Conservation (phyloP, 352 stramenopile species). For the Phytophthora palmivora region DNA sequence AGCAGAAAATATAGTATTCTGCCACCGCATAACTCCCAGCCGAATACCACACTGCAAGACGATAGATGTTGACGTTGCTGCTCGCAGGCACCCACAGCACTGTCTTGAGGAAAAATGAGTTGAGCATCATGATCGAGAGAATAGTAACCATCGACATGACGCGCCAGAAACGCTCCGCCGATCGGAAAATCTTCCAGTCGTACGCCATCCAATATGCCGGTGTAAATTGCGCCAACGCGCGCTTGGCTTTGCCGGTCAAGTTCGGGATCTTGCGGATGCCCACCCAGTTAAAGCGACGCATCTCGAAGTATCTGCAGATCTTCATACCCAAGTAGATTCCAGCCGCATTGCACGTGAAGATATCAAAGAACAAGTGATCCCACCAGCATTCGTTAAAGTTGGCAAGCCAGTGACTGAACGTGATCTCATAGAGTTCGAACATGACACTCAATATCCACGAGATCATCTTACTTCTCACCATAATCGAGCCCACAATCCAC, state of each 20-base stretch:
- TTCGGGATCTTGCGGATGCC: slow-evolving; percentile 88
- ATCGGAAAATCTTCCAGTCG: slow-evolving; percentile 94
- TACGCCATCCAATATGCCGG: slow-evolving; percentile 92
- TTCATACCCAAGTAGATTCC: slow-evolving; percentile 92
- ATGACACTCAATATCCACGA: slow-evolving; percentile 86
- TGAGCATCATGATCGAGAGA: slow-evolving; percentile 94
- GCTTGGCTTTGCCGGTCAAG: slow-evolving; percentile 79
- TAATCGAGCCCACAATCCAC: slow-evolving; percentile 88
- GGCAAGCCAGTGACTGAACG: slow-evolving; percentile 91
- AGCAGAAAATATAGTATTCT: slow-evolving; percentile 92
- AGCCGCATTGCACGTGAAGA: slow-evolving; percentile 94
- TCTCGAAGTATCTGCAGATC: slow-evolving; percentile 88
- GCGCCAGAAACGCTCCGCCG: slow-evolving; percentile 90
- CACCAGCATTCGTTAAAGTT: slow-evolving; percentile 98
- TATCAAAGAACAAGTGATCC: slow-evolving; percentile 94
- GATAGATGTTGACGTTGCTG: slow-evolving; percentile 83
- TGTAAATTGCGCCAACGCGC: slow-evolving; percentile 90
- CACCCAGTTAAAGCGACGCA: slow-evolving; percentile 91
- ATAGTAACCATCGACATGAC: slow-evolving; percentile 92
- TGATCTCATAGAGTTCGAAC: slow-evolving; percentile 90
- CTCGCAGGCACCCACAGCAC: slow-evolving; percentile 90
- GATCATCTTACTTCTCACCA: slow-evolving; percentile 87
- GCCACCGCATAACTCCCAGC: slow-evolving; percentile 87
- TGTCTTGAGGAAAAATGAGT: slow-evolving; percentile 96
- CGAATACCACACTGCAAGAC: slow-evolving; percentile 85